Conservation (phyloP, 345 rosid genomes). For the Litchi chinensis region DNA sequence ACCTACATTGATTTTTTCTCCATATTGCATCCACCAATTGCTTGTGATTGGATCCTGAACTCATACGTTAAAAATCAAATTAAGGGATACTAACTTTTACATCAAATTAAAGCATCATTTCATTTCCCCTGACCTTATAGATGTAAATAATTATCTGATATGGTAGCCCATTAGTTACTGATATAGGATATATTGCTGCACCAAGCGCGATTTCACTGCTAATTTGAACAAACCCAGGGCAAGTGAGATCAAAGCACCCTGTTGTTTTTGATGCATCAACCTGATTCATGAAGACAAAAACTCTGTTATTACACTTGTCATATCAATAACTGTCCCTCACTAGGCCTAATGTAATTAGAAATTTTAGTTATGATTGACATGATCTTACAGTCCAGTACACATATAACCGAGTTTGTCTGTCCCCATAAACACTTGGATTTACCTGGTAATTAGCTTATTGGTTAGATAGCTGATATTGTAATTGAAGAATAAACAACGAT, state of each 20-base stretch:
- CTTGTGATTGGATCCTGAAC: constrained; percentile 43
- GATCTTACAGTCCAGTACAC: constrained; percentile 60
- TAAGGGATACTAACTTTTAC: background rate
- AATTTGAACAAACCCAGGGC: constrained; percentile 65
- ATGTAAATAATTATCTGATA: constrained; percentile 49
- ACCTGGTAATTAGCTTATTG: constrained; percentile 32
- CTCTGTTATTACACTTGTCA: background rate
- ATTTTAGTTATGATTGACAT: background rate
- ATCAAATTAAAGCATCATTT: background rate
- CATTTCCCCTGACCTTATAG: constrained; percentile 37
- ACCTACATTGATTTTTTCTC: constrained; percentile 48
- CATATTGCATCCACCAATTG: constrained; percentile 63
- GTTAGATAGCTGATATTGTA: no score
- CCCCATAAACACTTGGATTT: constrained; percentile 57
- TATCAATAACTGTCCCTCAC: background rate
- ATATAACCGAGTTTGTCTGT: constrained; percentile 46
- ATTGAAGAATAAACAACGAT: no score
- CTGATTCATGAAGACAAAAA: constrained; percentile 24
- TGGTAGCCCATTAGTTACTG: constrained; percentile 42
- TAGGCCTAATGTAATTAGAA: background rate
- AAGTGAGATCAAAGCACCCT: constrained; percentile 63
- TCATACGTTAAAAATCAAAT: background rate
- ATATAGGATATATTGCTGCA: constrained; percentile 54
- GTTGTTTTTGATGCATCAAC: constrained; percentile 48
- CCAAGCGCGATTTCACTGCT: constrained; percentile 59